Conservation (phyloP, 2,329 filamentous ascomycete species). For the Aspergillus neotritici region DNA sequence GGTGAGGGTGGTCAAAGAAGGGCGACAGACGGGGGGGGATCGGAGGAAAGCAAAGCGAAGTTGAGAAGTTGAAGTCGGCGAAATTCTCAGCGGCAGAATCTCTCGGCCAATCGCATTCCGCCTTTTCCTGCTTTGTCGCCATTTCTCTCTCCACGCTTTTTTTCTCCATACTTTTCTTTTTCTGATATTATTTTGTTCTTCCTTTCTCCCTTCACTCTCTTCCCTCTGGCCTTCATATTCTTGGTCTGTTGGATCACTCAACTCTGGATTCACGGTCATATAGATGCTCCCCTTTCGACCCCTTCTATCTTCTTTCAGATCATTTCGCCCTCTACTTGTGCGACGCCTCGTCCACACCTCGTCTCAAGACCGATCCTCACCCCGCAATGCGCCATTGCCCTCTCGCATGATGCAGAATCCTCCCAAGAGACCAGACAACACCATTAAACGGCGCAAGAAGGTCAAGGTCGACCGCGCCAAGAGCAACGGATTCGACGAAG, state of each 20-base stretch:
- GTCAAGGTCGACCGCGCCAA: constrained; percentile 53
- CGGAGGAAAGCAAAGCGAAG: constrained; percentile 5
- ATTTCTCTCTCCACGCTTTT: constrained; percentile 3
- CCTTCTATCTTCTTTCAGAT: constrained; percentile 2
- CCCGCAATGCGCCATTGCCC: constrained; percentile 18
- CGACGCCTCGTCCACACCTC: constrained; percentile 7
- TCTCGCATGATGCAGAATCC: constrained; percentile 23
- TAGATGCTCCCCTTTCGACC: constrained; percentile 10
- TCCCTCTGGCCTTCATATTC: not conserved
- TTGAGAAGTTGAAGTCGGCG: constrained; percentile 9
- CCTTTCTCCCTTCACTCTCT: not conserved
- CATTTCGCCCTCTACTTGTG: constrained; percentile 2
- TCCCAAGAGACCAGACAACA: constrained; percentile 20
- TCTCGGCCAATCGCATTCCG: constrained; percentile 18
- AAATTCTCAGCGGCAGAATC: constrained; percentile 24
- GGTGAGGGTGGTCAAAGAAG: constrained; percentile 3
- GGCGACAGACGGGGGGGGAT: constrained; percentile 7
- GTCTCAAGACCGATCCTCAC: constrained; percentile 4
- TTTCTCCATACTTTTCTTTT: constrained; percentile 1
- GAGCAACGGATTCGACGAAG: constrained; percentile 61
- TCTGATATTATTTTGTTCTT: constrained; percentile 1
- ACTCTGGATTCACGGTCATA: not conserved
- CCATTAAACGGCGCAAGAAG: constrained; percentile 40
- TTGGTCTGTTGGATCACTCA: not conserved
- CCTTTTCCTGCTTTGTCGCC: constrained; percentile 14